Evolutionary conservation across 2,329 filamentous ascomycete species (phyloP).

Genomic region (Phaeoacremonium minimum): DNA sequence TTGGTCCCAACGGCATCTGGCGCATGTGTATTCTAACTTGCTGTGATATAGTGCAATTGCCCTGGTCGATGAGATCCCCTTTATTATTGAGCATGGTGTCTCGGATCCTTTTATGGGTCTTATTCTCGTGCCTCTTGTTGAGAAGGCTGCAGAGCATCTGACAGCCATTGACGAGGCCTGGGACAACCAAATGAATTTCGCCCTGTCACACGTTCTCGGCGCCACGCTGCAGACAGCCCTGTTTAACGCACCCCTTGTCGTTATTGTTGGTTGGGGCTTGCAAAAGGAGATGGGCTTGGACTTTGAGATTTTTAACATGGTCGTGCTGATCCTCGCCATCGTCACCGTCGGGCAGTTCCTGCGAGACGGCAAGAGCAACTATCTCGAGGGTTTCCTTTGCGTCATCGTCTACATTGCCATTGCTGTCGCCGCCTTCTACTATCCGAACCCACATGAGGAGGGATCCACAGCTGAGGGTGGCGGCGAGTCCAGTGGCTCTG

Average conservation of each 20-base stretch:
- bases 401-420: slow-evolving; percentile 63
- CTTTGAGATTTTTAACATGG: slow-evolving; percentile 84
- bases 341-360: slow-evolving; percentile 85
- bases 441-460: slow-evolving; percentile 36
- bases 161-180: slow-evolving; percentile 82
- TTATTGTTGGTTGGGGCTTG: slow-evolving; percentile 80
- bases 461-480: not conserved
- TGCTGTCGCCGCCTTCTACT: slow-evolving; percentile 54
- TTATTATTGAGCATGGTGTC: slow-evolving; percentile 19
- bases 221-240: slow-evolving; percentile 86
- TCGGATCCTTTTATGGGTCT: slow-evolving; percentile 47
- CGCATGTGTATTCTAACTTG: too few relatives aligned
- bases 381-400: slow-evolving; percentile 79
- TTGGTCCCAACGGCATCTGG: too few relatives aligned
- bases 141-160: slow-evolving; percentile 82
- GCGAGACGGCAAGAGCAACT: slow-evolving; percentile 84
- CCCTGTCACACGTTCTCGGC: slow-evolving; percentile 79
- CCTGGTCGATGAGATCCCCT: slow-evolving; percentile 55
- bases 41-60: too few relatives aligned
- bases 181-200: slow-evolving; percentile 81
- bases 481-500: not conserved
- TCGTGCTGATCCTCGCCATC: slow-evolving; percentile 77
- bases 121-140: slow-evolving; percentile 76
- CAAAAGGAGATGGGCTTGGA: slow-evolving; percentile 69
- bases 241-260: slow-evolving; percentile 78